These are phyloP conservation scores for Fusarium solani-melongenae DNA, from an alignment of 2,329 filamentous ascomycete genomes.

Conservation along the genomic window DNA sequence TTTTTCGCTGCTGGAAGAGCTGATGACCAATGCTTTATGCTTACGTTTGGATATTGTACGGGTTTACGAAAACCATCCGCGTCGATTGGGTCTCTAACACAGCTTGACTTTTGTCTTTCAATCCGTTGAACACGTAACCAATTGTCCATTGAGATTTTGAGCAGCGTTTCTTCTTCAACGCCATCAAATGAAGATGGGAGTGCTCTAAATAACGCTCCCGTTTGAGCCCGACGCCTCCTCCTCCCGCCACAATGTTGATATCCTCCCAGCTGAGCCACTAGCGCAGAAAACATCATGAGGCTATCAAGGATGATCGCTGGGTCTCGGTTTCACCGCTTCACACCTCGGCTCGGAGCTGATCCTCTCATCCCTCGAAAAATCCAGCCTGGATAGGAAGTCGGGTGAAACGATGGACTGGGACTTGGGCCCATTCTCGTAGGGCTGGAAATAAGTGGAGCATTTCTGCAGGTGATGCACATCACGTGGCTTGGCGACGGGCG, in stretches of 20 bases:
- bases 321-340: neutral
- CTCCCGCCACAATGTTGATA: neutral
- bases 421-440: constrained; percentile 1
- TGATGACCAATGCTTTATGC: constrained; percentile 1
- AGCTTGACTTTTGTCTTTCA: neutral
- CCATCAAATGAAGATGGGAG: neutral
- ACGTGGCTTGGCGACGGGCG: constrained; percentile 14
- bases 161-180: neutral
- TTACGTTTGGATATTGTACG: neutral
- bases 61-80: neutral
- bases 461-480: constrained; percentile 8
- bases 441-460: constrained; percentile 1
- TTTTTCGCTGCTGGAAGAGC: constrained; percentile 4
- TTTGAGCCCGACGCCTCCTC: neutral
- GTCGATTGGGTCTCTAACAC: neutral
- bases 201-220: neutral
- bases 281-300: neutral
- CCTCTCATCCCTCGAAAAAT: neutral
- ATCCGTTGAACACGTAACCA: no score
- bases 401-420: neutral
- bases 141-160: neutral
- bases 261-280: neutral
- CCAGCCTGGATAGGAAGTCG: neutral
- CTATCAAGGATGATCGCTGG: neutral
- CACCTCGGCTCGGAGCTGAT: neutral